Percentiles rank a stretch among this genome's conserved stretches.
These are phyloP conservation scores for Komagataella kurtzmanii DNA, from an alignment of 805 yeast genomes.

Conservation along the genomic window DNA sequence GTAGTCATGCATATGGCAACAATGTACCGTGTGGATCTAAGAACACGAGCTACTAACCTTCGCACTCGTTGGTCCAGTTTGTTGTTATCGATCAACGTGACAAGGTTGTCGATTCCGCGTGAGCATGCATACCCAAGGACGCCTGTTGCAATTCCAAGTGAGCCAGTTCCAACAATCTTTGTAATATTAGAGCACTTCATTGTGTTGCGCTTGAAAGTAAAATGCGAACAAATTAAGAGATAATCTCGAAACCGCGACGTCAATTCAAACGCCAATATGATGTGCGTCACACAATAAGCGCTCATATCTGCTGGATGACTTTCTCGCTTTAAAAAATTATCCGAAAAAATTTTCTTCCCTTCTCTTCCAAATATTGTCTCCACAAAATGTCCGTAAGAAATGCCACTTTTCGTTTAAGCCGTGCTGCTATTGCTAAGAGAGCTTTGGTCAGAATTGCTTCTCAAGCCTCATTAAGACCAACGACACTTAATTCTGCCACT, in stretches of 20 bases:
- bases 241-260: not conserved
- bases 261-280: not conserved
- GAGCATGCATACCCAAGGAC: slow-evolving; percentile 23
- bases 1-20: slow-evolving; percentile 24
- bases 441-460: slow-evolving; percentile 37
- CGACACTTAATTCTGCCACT: slow-evolving; percentile 9
- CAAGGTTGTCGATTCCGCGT: slow-evolving; percentile 2
- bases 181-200: slow-evolving; percentile 42
- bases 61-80: not conserved
- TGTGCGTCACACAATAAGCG: not conserved
- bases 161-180: slow-evolving; percentile 50
- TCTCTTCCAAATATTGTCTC: not conserved
- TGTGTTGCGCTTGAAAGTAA: slow-evolving; percentile 15
- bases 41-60: not conserved
- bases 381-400: slow-evolving; percentile 23
- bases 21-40: not conserved
- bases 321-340: not conserved
- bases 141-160: slow-evolving; percentile 54
- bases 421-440: slow-evolving; percentile 42
- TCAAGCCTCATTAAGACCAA: slow-evolving; percentile 28
- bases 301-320: not conserved
- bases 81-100: not conserved
- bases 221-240: not conserved
- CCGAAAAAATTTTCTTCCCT: not conserved
- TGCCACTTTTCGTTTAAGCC: slow-evolving; percentile 34